These are phyloP conservation scores for Vitis hybrid DNA, from an alignment of 177 flowering plant species.

Conservation along the genomic window DNA sequence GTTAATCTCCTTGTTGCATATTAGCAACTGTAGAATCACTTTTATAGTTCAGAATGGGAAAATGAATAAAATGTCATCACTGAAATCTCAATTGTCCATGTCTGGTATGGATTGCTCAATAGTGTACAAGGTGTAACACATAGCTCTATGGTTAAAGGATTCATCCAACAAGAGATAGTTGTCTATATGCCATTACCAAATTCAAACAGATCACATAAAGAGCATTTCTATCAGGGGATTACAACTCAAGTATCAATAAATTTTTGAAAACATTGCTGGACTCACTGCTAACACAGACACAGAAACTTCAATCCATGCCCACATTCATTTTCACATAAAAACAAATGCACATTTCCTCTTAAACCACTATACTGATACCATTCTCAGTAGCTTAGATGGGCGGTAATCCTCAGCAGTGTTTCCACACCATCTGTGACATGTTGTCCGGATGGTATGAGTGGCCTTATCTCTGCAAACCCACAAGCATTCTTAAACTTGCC, in stretches of 20 bases:
- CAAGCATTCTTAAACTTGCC: slow-evolving; percentile 74
- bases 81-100: too few relatives aligned
- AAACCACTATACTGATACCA: neutral
- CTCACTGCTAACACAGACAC: neutral
- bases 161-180: neutral
- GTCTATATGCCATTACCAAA: neutral
- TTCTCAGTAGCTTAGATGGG: slow-evolving; percentile 56
- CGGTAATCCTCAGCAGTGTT: slow-evolving; percentile 64
- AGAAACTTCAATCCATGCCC: neutral
- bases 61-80: too few relatives aligned
- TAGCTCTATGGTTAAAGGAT: neutral
- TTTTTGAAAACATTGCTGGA: neutral
- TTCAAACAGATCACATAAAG: neutral
- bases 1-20: too few relatives aligned
- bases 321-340: neutral
- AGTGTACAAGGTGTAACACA: too few relatives aligned
- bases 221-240: neutral
- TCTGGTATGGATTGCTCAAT: too few relatives aligned
- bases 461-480: slow-evolving; percentile 71
- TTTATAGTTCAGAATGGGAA: too few relatives aligned
- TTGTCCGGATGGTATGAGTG: slow-evolving; percentile 73
- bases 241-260: neutral
- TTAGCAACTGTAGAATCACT: too few relatives aligned
- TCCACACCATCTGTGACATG: slow-evolving; percentile 65
- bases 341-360: neutral